These are phyloP conservation scores for Populus simonii DNA, from an alignment of 345 rosid species.

Conservation along the genomic window DNA sequence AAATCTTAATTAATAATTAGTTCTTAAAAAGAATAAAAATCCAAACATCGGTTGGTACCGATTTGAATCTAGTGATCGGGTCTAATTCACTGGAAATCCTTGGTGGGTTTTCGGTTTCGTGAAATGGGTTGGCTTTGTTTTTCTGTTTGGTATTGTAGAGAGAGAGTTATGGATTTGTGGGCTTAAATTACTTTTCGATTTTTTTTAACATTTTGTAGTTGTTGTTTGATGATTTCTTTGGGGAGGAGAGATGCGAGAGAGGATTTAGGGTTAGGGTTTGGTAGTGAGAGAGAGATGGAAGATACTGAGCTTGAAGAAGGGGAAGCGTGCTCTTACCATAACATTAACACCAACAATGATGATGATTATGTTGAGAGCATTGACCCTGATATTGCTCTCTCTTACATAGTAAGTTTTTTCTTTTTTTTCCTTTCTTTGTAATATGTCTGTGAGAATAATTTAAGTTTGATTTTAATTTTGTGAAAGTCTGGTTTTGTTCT, in stretches of 20 bases:
- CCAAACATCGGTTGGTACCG: neutral
- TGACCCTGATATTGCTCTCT: constrained; percentile 73
- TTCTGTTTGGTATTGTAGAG: constrained; percentile 5
- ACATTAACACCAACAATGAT: constrained; percentile 23
- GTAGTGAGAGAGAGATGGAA: constrained; percentile 31
- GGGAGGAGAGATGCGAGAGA: constrained; percentile 35
- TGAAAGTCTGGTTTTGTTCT: neutral
- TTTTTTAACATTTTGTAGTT: neutral
- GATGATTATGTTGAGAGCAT: constrained; percentile 44
- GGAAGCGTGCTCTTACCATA: constrained; percentile 35
- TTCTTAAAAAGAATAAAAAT: neutral
- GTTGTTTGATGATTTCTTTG: constrained; percentile 27
- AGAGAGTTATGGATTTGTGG: constrained; percentile 1
- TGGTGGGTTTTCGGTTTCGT: constrained; percentile 29
- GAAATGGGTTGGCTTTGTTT: constrained; percentile 14
- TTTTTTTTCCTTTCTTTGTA: neutral
- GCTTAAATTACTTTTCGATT: neutral
- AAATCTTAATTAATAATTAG: neutral
- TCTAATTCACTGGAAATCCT: constrained; percentile 32
- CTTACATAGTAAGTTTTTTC: constrained; percentile 66
- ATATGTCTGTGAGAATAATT: neutral
- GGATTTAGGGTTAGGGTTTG: constrained; percentile 33
- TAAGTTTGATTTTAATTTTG: neutral
- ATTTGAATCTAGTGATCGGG: constrained; percentile 41
- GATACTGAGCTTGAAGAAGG: constrained; percentile 44